Evolutionary conservation across 352 stramenopile genomes (phyloP), one percentile per base, ranked within the genome.

Genomic region (Pythium pyrilobum): DNA sequence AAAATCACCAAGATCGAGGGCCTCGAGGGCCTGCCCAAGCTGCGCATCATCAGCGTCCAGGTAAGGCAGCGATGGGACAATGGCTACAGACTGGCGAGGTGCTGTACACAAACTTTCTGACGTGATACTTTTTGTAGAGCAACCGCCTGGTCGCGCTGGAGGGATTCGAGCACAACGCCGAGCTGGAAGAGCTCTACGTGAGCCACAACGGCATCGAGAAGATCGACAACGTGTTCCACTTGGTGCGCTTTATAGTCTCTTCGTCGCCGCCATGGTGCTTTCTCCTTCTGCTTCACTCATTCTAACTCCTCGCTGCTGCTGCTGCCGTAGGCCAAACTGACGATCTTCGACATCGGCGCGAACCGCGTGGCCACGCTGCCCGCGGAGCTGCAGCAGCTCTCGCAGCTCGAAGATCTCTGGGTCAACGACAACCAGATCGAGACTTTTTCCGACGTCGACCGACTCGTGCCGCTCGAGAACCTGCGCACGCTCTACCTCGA

Each of bases 101-200:
- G n/a, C n/a, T n/a, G n/a, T n/a, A n/a, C n/a, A n/a, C n/a, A n/a
- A n/a, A n/a, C n/a, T n/a, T n/a, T n/a, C n/a, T n/a, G n/a, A n/a
- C n/a, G n/a, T 27, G 9, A 23, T 34, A 20, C 15, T 20, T 29
- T 36, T 9, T 21, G n/a, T n/a, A 99, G 78, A 98, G 88, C 68
- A 99, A 99, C 69, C 95, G 97, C 11, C 62, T 99, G 28, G 85
- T 95, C 9, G 77, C 64, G 37, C 91, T 99, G 25, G 71, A 97
- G 49, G 94, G 95, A n/a, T 76, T 99, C 28, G 69, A 82, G 6
- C 62, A 71, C 31, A 95, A 96, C 43, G 75, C 71, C 12, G 60
- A 63, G 28, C 74, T 99, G 27, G 90, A 98, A 70, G 97, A 99
- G 72, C 72, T 99, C 6, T 99, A 99, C 59, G 65, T 99, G 49